phyloP scores from a whole-genome alignment of 1,139 yeast species.

The Pichia sp. region DNA sequence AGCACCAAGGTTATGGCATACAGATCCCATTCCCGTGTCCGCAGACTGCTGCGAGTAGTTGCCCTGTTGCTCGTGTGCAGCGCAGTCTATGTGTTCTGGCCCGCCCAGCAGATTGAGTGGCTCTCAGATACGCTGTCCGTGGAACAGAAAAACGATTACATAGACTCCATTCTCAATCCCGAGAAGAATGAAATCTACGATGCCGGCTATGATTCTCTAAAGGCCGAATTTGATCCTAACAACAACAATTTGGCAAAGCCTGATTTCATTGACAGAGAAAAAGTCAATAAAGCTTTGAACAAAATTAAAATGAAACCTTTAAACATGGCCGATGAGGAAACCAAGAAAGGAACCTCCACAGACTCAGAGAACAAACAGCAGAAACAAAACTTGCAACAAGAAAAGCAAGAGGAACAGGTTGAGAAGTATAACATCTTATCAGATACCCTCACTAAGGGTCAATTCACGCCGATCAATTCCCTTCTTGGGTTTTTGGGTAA shows the following conservation, averaged over 20 bases:
- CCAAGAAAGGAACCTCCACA: background rate
- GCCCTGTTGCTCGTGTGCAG: constrained; percentile 13
- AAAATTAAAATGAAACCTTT: constrained; percentile 22
- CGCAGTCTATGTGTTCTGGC: constrained; percentile 19
- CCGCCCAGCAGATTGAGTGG: constrained; percentile 19
- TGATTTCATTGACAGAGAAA: constrained; percentile 20
- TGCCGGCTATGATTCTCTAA: constrained; percentile 18
- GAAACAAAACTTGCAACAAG: no score
- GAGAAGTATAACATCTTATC: constrained; percentile 13
- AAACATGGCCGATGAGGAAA: constrained; percentile 2
- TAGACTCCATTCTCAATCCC: constrained; percentile 15
- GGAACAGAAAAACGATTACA: constrained; percentile 12
- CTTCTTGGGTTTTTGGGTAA: constrained; percentile 20
- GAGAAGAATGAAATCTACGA: constrained; percentile 14
- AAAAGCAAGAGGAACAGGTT: constrained; percentile 1
- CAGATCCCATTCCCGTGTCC: no score
- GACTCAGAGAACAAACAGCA: constrained; percentile 2
- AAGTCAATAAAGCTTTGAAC: constrained; percentile 22
- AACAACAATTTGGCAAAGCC: constrained; percentile 22
- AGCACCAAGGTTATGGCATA: no score
- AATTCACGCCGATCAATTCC: constrained; percentile 11
- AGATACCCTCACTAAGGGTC: constrained; percentile 10
- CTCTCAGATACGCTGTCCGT: constrained; percentile 15
- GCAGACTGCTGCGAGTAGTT: constrained; percentile 14
- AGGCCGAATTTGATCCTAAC: constrained; percentile 25